A percentile compares a stretch with the other conserved stretches of the same genome.
phyloP scores from a whole-genome alignment of 164 flowering plant genomes.

The Paratinospora sagittata region DNA sequence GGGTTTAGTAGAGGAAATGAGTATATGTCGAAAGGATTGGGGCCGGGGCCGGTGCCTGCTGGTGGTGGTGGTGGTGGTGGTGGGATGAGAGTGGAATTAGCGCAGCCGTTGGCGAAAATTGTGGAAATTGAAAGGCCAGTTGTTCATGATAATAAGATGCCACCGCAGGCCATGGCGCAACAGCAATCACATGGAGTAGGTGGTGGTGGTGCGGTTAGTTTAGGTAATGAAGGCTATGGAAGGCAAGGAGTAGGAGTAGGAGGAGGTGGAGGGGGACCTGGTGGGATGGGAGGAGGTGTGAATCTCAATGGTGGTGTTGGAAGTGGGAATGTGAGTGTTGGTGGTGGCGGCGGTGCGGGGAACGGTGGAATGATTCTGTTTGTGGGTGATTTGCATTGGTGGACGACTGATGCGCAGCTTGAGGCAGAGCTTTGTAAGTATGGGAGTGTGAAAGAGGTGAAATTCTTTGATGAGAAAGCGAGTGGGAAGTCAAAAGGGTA shows the following conservation, averaged over 20 bases:
- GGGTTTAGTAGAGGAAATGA: slow-evolving; percentile 43
- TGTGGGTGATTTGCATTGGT: slow-evolving; percentile 92
- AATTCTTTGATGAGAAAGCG: slow-evolving; percentile 79
- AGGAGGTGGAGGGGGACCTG: slow-evolving; percentile 13
- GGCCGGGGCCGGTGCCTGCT: slow-evolving; percentile 11
- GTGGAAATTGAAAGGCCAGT: slow-evolving; percentile 29
- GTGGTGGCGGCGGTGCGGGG: slow-evolving; percentile 27
- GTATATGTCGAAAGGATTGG: slow-evolving; percentile 18
- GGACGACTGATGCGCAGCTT: slow-evolving; percentile 87
- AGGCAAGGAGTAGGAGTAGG: slow-evolving; percentile 21
- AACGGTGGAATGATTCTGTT: slow-evolving; percentile 61
- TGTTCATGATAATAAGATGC: slow-evolving; percentile 19
- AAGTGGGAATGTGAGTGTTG: slow-evolving; percentile 19
- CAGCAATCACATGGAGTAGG: slow-evolving; percentile 25
- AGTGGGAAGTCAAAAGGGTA: too few species aligned
- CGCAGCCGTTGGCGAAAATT: slow-evolving; percentile 28
- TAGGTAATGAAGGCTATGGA: slow-evolving; percentile 31
- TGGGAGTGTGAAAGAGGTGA: slow-evolving; percentile 78
- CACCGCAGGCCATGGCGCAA: slow-evolving; percentile 26
- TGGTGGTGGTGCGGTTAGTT: neutral
- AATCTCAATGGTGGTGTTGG: slow-evolving; percentile 14
- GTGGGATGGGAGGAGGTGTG: slow-evolving; percentile 9
- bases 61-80: slow-evolving; percentile 42
- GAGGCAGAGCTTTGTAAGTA: slow-evolving; percentile 68
- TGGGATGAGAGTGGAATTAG: slow-evolving; percentile 53